Conservation (phyloP, 164 flowering plant species). For the Piper longum region DNA sequence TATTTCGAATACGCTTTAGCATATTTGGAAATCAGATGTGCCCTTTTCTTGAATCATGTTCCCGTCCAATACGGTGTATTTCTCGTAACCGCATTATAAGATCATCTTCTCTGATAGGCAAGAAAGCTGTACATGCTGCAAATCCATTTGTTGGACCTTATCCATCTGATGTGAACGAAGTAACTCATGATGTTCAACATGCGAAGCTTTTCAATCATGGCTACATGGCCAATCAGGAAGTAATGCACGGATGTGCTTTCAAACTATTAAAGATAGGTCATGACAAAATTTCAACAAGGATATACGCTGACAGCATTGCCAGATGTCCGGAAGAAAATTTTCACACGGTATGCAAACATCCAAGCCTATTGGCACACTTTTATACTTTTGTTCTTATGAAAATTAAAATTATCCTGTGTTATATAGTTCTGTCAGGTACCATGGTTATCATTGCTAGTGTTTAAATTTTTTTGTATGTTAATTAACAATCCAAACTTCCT, state of each 20-base stretch:
- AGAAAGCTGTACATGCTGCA: conserved; percentile 18
- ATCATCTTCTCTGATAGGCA: conserved; percentile 24
- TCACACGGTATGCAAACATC: conserved; percentile 2
- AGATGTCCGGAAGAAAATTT: conserved; percentile 26
- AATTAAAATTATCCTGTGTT: too few species aligned
- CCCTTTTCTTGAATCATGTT: conserved; percentile 52
- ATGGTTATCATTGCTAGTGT: too few species aligned
- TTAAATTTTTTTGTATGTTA: too few species aligned
- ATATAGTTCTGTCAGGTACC: too few species aligned
- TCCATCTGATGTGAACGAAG: conserved; percentile 24
- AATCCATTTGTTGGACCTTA: conserved; percentile 30
- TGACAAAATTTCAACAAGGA: conserved; percentile 21
- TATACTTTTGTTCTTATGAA: too few species aligned
- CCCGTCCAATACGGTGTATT: conserved; percentile 65
- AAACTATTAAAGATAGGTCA: conserved; percentile 48
- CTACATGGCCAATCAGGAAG: conserved; percentile 16
- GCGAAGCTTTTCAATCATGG: conserved; percentile 12
- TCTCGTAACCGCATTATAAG: conserved; percentile 41
- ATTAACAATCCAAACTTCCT: too few species aligned
- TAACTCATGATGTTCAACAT: conserved; percentile 20
- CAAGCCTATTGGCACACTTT: too few species aligned
- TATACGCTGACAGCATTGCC: conserved; percentile 9
- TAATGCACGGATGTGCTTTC: conserved; percentile 28
- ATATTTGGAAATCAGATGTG: conserved; percentile 26
- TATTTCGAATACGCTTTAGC: conserved; percentile 57